Base-by-base conservation (phyloP, 768 basidiomycete genomes). In the Boletellus ananiceps region DNA sequence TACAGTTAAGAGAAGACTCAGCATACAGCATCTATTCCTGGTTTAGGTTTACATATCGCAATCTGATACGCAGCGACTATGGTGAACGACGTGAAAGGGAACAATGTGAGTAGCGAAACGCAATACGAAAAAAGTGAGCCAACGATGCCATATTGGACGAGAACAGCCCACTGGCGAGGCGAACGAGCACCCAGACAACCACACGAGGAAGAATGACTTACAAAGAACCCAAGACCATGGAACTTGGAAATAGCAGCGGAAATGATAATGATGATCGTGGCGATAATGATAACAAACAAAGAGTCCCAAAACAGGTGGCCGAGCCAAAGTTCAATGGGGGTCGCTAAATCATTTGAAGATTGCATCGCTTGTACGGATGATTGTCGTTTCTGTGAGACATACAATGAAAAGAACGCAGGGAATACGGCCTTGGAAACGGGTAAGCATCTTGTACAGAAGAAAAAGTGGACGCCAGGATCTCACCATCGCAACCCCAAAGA, bases 341-440 rank as follows among this genome's bases (percentile, higher is more conserved):
- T 73, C 1, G 81, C 74, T 23, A 89, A 65, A 1, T 88, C 88
- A 62, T 90, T 88, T 32, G 84, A 86, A 32, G 85, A 70, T 59
- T 90, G 88, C 84, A 90, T 91, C 2, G 87, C 84, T 61, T 89
- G 86, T 0, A 90, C 84, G 39, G 70, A 66, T 2, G 81, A 80
- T 2, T 80, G 2, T n/a, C n/a, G n/a, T n/a, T n/a, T n/a, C n/a
- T n/a, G n/a, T n/a, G n/a, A n/a, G n/a, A n/a, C n/a, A n/a, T n/a
- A n/a, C n/a, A n/a, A n/a, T n/a, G n/a, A n/a, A n/a, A n/a, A n/a
- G n/a, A n/a, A n/a, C n/a, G n/a, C n/a, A n/a, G n/a, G n/a, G n/a
- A n/a, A n/a, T n/a, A n/a, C n/a, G n/a, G n/a, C n/a, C n/a, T n/a
- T n/a, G n/a, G n/a, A n/a, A n/a, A n/a, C n/a, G n/a, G n/a, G n/a